phyloP scores from a whole-genome alignment of 345 rosid species.

The Turnera subulata region DNA sequence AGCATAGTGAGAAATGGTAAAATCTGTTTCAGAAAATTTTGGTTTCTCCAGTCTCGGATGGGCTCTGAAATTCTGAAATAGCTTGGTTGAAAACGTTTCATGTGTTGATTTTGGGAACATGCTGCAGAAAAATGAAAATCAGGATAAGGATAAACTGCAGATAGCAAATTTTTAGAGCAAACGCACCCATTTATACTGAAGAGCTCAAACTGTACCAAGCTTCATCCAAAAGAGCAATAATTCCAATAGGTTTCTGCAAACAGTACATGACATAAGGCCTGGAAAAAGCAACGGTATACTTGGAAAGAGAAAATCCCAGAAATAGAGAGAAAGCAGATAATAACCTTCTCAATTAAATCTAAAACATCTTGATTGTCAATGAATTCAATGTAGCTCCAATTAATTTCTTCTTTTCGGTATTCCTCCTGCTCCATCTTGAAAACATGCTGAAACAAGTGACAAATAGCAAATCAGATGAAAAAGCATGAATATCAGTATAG shows the following conservation, averaged over 20 bases:
- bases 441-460: slow-evolving; percentile 68
- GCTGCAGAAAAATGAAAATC: slow-evolving; percentile 58
- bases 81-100: slow-evolving; percentile 75
- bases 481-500: slow-evolving; percentile 3
- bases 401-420: slow-evolving; percentile 87
- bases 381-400: slow-evolving; percentile 98
- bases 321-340: slow-evolving; percentile 1
- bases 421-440: slow-evolving; percentile 99
- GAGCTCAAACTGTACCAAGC: slow-evolving; percentile 72
- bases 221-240: slow-evolving; percentile 93
- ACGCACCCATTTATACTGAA: slow-evolving; percentile 31
- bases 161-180: slow-evolving; percentile 18
- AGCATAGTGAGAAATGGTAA: slow-evolving; percentile 89
- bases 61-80: slow-evolving; percentile 63
- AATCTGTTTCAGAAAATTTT: slow-evolving; percentile 94
- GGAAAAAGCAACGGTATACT: slow-evolving; percentile 10
- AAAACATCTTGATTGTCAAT: slow-evolving; percentile 97
- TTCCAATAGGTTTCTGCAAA: slow-evolving; percentile 97
- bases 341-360: slow-evolving; percentile 97
- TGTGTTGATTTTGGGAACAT: slow-evolving; percentile 98
- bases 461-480: slow-evolving; percentile 8
- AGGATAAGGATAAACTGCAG: slow-evolving; percentile 44
- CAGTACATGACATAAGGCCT: slow-evolving; percentile 16
- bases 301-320: slow-evolving; percentile 12
- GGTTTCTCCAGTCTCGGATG: slow-evolving; percentile 80